These are phyloP conservation scores for Apiospora saccharicola DNA, from an alignment of 2,329 filamentous ascomycete genomes.

Conservation along the genomic window DNA sequence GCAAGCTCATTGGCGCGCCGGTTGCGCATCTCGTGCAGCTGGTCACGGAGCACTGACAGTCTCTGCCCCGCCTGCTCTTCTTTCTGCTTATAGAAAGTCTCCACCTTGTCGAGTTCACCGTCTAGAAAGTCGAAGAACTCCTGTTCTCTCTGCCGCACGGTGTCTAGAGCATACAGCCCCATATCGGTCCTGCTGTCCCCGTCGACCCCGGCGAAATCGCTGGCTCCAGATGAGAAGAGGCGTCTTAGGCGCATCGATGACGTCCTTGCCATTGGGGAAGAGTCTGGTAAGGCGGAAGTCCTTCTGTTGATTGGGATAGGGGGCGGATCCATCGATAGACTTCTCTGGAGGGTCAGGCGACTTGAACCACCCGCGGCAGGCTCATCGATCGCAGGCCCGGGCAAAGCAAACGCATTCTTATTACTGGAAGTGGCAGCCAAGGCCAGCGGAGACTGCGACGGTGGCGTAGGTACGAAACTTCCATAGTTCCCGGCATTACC, in stretches of 20 bases:
- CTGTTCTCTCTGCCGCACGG: slow-evolving; percentile 74
- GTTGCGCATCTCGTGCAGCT: slow-evolving; percentile 93
- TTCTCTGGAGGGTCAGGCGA: slow-evolving; percentile 45
- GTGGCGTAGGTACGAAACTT: slow-evolving; percentile 58
- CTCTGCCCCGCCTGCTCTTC: slow-evolving; percentile 84
- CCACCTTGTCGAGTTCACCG: slow-evolving; percentile 86
- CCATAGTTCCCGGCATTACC: slow-evolving; percentile 57
- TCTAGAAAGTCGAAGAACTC: slow-evolving; percentile 91
- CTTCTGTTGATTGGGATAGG: background rate
- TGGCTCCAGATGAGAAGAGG: slow-evolving; percentile 48
- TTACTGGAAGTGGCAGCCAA: slow-evolving; percentile 35
- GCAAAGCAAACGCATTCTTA: slow-evolving; percentile 57
- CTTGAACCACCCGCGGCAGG: slow-evolving; percentile 28
- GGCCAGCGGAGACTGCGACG: slow-evolving; percentile 33
- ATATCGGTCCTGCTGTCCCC: slow-evolving; percentile 47
- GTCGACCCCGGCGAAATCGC: slow-evolving; percentile 43
- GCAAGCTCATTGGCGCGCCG: slow-evolving; percentile 77
- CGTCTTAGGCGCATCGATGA: slow-evolving; percentile 45
- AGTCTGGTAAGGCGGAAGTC: background rate
- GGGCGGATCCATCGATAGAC: slow-evolving; percentile 41
- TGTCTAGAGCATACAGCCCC: slow-evolving; percentile 51
- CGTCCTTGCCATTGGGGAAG: background rate
- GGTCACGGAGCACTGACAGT: slow-evolving; percentile 75
- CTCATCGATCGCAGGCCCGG: slow-evolving; percentile 57
- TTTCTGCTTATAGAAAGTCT: slow-evolving; percentile 86